Evolutionary conservation across 2,329 filamentous ascomycete species (phyloP).

Genomic region (Penicillium sp.): DNA sequence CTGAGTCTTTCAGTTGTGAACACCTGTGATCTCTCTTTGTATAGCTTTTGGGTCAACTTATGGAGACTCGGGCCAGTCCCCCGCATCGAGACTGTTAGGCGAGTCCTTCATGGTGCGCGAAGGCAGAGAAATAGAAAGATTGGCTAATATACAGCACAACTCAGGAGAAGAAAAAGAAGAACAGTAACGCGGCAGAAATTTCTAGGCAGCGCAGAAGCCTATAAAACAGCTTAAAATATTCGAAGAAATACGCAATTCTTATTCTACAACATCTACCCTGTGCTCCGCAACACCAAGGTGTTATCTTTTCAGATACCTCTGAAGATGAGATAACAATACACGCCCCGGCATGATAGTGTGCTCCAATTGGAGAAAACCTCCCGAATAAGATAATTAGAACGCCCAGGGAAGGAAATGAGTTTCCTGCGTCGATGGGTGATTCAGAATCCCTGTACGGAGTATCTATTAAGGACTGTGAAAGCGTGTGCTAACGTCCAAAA

Average conservation of each 20-base stretch:
- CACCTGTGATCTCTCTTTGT: constrained; percentile 4
- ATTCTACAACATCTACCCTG: not conserved
- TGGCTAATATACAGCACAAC: not conserved
- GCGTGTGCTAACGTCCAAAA: not conserved
- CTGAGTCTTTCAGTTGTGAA: constrained; percentile 9
- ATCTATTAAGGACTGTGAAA: not conserved
- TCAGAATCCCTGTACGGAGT: not conserved
- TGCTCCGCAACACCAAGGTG: not conserved
- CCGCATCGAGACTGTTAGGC: constrained; percentile 7
- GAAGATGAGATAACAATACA: not conserved
- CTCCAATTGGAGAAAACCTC: not conserved
- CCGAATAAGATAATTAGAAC: not conserved
- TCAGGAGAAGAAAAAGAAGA: not conserved
- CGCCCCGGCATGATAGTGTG: not conserved
- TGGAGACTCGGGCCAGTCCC: not conserved
- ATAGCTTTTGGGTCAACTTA: constrained; percentile 10
- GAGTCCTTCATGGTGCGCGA: constrained; percentile 4
- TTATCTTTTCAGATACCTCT: not conserved
- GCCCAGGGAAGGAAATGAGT: not conserved
- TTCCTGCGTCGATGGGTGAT: not conserved
- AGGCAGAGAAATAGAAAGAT: not conserved
- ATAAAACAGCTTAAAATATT: not conserved
- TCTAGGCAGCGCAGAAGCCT: not conserved
- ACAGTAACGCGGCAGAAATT: not conserved
- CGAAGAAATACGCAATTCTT: not conserved